These are phyloP conservation scores for Epicoccum sorghinum DNA, from an alignment of 2,329 filamentous ascomycete species.

Conservation along the genomic window DNA sequence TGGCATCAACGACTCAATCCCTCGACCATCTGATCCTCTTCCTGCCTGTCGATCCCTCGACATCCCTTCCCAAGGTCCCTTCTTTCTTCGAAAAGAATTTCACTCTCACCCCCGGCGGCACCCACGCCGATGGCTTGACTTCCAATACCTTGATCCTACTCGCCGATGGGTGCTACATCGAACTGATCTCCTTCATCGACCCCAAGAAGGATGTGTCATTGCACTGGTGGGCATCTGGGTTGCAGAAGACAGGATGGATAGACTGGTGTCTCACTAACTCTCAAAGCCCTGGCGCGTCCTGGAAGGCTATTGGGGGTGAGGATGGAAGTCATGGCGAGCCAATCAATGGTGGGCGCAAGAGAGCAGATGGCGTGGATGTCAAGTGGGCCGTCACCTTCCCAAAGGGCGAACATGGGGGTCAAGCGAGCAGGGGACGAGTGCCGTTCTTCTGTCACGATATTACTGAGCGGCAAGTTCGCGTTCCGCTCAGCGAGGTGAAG, in stretches of 20 bases:
- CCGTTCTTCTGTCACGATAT: conserved; percentile 69
- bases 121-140: conserved; percentile 65
- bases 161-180: conserved; percentile 68
- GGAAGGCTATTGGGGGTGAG: conserved; percentile 28
- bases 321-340: conserved; percentile 55
- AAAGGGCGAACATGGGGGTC: conserved; percentile 45
- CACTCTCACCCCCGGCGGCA: conserved; percentile 65
- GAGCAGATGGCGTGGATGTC: conserved; percentile 62
- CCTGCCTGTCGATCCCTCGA: conserved; percentile 61
- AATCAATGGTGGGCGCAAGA: conserved; percentile 58
- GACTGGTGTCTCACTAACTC: conserved; percentile 57
- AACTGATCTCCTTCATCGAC: conserved; percentile 68
- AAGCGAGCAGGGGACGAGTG: conserved; percentile 53
- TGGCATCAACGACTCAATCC: conserved; percentile 13
- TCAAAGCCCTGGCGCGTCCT: neutral
- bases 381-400: conserved; percentile 65
- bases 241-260: conserved; percentile 63
- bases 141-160: conserved; percentile 69
- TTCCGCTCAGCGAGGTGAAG: conserved; percentile 53
- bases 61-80: conserved; percentile 40
- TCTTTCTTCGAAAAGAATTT: conserved; percentile 62
- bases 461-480: conserved; percentile 62
- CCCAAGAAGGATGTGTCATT: conserved; percentile 47
- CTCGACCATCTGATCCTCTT: conserved; percentile 72
- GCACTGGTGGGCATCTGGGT: conserved; percentile 62